Percentiles rank a stretch among this genome's conserved stretches.
Evolutionary conservation across 495 filamentous ascomycete species (phyloP).

Genomic region (Xylaria intraflava): DNA sequence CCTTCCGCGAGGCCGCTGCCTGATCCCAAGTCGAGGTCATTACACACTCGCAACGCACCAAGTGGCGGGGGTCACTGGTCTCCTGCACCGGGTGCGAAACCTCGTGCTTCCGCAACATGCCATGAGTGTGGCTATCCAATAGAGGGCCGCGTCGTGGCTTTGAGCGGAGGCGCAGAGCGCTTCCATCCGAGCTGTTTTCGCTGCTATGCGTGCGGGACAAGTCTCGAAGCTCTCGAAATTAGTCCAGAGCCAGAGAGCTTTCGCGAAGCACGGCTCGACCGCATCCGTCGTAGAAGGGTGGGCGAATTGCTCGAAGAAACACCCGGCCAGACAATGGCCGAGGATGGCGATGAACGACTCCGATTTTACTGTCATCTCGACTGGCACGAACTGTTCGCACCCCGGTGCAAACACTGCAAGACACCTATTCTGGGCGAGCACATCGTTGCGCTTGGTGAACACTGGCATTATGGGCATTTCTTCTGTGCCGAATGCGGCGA

Average conservation of each 20-base stretch:
- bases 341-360: conserved; percentile 59
- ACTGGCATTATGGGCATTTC: conserved; percentile 98
- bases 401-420: conserved; percentile 91
- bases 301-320: conserved; percentile 53
- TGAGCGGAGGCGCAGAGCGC: conserved; percentile 56
- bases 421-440: conserved; percentile 98
- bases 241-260: conserved; percentile 77
- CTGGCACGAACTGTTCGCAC: conserved; percentile 91
- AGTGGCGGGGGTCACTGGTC: conserved; percentile 41
- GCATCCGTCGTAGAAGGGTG: conserved; percentile 54
- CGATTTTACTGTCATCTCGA: conserved; percentile 97
- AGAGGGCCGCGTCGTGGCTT: conserved; percentile 81
- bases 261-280: conserved; percentile 61
- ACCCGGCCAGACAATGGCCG: conserved; percentile 52
- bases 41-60: conserved; percentile 30
- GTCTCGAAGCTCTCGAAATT: conserved; percentile 91
- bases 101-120: conserved; percentile 70
- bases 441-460: conserved; percentile 81
- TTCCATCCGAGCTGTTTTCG: conserved; percentile 93
- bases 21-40: conserved; percentile 27
- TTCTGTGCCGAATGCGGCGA: conserved; percentile 99
- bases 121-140: conserved; percentile 78
- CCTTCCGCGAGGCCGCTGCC: conserved; percentile 35
- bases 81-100: conserved; percentile 35
- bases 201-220: conserved; percentile 80